phyloP scores from a whole-genome alignment of 176 grass and related monocot genomes.

The Hsuehochloa calcarea region DNA sequence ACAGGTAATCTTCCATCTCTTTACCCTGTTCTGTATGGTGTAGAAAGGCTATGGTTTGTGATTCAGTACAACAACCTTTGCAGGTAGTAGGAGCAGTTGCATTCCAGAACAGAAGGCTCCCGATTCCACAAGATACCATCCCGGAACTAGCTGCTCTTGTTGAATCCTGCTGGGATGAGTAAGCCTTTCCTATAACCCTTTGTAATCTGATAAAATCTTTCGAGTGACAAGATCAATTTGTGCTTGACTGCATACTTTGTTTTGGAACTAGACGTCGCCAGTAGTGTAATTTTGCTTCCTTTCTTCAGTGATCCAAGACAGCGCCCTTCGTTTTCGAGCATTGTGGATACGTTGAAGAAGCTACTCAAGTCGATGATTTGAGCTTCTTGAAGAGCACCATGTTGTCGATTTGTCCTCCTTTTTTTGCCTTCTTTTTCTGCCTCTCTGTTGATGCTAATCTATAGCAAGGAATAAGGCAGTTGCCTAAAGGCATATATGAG shows the following conservation, averaged over 20 bases:
- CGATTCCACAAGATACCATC: conserved; percentile 60
- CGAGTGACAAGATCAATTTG: neutral
- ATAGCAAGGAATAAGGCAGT: conserved; percentile 14
- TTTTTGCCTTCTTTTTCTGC: neutral
- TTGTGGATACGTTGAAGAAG: conserved; percentile 80
- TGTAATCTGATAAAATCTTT: neutral
- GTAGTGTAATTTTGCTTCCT: neutral
- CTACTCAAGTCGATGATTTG: conserved; percentile 50
- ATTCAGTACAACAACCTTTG: conserved; percentile 1
- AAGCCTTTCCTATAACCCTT: conserved; percentile 26
- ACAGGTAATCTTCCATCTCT: conserved; percentile 43
- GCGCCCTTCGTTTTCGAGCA: conserved; percentile 82
- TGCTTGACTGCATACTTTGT: neutral
- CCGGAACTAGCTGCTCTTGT: conserved; percentile 66
- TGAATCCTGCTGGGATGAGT: conserved; percentile 92
- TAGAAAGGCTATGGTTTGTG: neutral
- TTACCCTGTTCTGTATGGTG: neutral
- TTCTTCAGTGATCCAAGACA: conserved; percentile 76
- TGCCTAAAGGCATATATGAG: conserved; percentile 3
- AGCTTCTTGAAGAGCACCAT: conserved; percentile 39
- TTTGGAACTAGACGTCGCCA: neutral
- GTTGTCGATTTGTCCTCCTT: neutral
- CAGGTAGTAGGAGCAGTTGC: conserved; percentile 95
- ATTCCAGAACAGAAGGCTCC: conserved; percentile 82
- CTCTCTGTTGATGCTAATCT: conserved; percentile 2